These are phyloP conservation scores for Fusarium sp. DNA, from an alignment of 2,329 filamentous ascomycete genomes.

Conservation along the genomic window DNA sequence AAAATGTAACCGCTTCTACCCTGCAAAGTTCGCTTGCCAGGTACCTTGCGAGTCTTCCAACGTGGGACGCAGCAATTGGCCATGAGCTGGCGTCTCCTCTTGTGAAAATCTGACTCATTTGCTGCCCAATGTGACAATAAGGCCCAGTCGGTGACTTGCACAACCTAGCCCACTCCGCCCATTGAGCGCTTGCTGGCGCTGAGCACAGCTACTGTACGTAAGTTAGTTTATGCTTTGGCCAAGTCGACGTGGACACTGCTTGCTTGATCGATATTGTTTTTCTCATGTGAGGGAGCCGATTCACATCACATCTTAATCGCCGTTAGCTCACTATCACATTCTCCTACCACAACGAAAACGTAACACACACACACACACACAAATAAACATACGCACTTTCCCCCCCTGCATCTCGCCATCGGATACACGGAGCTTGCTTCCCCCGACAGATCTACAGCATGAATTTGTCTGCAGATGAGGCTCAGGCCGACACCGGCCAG, in stretches of 20 bases:
- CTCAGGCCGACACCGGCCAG: conserved; percentile 28
- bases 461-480: conserved; percentile 31
- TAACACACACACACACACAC: neutral
- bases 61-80: conserved; percentile 41
- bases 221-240: conserved; percentile 22
- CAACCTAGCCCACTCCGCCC: conserved; percentile 16
- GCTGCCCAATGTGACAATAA: conserved; percentile 41
- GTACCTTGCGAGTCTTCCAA: conserved; percentile 11
- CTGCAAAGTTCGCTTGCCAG: conserved; percentile 1
- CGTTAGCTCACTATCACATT: conserved; percentile 32
- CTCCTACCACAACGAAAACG: conserved; percentile 11
- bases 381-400: neutral
- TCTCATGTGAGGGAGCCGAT: conserved; percentile 34
- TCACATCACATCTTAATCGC: conserved; percentile 36
- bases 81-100: conserved; percentile 19
- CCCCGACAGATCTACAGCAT: conserved; percentile 38
- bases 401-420: conserved; percentile 13
- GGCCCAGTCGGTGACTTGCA: conserved; percentile 1
- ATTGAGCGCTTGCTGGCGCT: conserved; percentile 9
- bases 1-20: neutral
- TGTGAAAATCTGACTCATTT: conserved; percentile 26
- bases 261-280: conserved; percentile 12
- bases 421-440: conserved; percentile 38
- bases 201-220: conserved; percentile 19
- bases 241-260: conserved; percentile 20